phyloP scores from a whole-genome alignment of 371 early-diverging fungal species.

The Rhizopus delemar region DNA sequence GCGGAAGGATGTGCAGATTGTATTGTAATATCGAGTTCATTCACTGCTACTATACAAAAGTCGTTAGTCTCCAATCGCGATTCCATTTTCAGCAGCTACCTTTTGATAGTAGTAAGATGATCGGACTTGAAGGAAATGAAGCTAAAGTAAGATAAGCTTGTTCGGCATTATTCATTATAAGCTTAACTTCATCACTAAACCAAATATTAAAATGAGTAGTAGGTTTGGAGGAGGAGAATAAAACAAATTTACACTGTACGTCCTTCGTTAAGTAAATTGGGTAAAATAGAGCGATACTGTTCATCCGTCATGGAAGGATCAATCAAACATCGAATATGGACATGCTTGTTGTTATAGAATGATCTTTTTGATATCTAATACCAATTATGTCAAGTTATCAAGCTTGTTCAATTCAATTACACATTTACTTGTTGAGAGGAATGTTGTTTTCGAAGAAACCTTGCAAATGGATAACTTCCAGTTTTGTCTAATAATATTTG shows the following conservation, averaged over 20 bases:
- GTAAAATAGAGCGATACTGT: slow-evolving; percentile 16
- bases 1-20: slow-evolving; percentile 22
- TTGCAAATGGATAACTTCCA: slow-evolving; percentile 11
- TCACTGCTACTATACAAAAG: slow-evolving; percentile 12
- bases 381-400: background rate
- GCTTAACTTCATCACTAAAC: slow-evolving; percentile 7
- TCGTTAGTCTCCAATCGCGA: background rate
- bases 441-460: slow-evolving; percentile 4
- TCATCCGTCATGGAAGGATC: slow-evolving; percentile 7
- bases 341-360: slow-evolving; percentile 5
- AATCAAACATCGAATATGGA: slow-evolving; percentile 9
- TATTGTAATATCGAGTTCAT: slow-evolving; percentile 15
- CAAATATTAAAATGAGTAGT: background rate
- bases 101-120: slow-evolving; percentile 14
- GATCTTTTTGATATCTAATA: background rate
- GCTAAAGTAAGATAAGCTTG: slow-evolving; percentile 19
- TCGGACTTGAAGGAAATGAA: slow-evolving; percentile 21
- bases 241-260: slow-evolving; percentile 9
- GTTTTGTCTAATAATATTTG: slow-evolving; percentile 13
- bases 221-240: background rate
- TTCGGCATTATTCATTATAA: slow-evolving; percentile 19
- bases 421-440: background rate
- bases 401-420: background rate
- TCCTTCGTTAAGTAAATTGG: slow-evolving; percentile 20
- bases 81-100: slow-evolving; percentile 2